A percentile compares a stretch with the other conserved stretches of the same genome.
These are phyloP conservation scores for Chalara sp. DNA, from an alignment of 2,329 filamentous ascomycete species.

Conservation along the genomic window DNA sequence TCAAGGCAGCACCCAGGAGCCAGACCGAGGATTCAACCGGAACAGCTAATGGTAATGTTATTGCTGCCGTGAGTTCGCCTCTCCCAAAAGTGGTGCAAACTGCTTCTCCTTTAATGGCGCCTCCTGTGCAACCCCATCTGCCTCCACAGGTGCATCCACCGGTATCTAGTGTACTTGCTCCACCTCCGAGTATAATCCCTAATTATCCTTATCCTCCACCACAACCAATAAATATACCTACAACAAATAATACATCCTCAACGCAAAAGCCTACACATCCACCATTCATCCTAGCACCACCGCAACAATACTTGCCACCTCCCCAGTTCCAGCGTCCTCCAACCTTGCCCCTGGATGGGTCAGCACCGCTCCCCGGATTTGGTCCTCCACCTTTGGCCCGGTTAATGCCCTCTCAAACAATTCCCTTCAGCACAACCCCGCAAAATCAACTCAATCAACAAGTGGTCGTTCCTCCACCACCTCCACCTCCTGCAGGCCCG, in stretches of 20 bases:
- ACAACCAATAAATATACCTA: slow-evolving; percentile 13
- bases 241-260: slow-evolving; percentile 1
- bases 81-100: background rate
- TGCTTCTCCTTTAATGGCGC: background rate
- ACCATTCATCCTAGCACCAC: slow-evolving; percentile 6
- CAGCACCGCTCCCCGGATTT: slow-evolving; percentile 27
- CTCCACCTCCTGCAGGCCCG: slow-evolving; percentile 10
- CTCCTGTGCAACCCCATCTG: background rate
- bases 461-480: slow-evolving; percentile 12
- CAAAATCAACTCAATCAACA: slow-evolving; percentile 9
- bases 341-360: slow-evolving; percentile 21
- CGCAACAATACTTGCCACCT: slow-evolving; percentile 1
- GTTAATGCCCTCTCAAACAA: slow-evolving; percentile 12
- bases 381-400: slow-evolving; percentile 19
- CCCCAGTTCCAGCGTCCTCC: slow-evolving; percentile 6
- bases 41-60: background rate
- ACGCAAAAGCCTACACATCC: slow-evolving; percentile 6
- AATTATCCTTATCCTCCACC: slow-evolving; percentile 1
- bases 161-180: slow-evolving; percentile 1
- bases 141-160: background rate
- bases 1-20: background rate
- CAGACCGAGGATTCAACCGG: background rate
- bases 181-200: background rate
- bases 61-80: background rate
- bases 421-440: slow-evolving; percentile 13